Evolutionary conservation across 805 yeast species (phyloP), one percentile per base, ranked within the genome.

Genomic region (Candida pini): DNA sequence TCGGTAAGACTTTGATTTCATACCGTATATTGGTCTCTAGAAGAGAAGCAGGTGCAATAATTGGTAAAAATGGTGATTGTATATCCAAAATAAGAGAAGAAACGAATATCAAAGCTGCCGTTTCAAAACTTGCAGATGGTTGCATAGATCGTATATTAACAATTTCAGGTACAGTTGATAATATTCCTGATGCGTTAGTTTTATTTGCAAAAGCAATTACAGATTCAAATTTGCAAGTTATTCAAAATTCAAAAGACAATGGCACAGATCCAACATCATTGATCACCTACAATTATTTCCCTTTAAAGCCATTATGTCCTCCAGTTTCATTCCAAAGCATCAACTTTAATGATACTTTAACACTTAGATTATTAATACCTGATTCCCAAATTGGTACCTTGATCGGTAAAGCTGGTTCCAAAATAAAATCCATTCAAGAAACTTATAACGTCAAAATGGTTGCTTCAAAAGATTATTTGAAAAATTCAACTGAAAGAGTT

Each of bases 1-100:
- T 56, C 6, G 55, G 53, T 10, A 51, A 51, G 33, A 42, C 56
- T 4, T 41, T 58, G 22, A 58, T 63, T 25, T 59, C 64, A 8
- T 65, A 49, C 54, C 63, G 88, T 39, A 72, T 86, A 1, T 68
- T 88, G 19, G 82, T 88, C 14, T 78, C 92, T 2, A 74, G 88
- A 36, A 82, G 81, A 53, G 96, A 88, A 58, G 89, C 95, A 9
- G 96, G 96, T 13, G 83, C 87, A 41, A 76, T 88, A 42, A 88
- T 88, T 48, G 96, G 96, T 35, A 82, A 82, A 45, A 81, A 76
- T 44, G 96, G 96, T 30, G 67, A 71, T 32, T 81, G 81, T 36
- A 87, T 88, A 40, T 82, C 88, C 36, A 69, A 73, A 23, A 75
- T 88, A 30, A 70, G 96, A 45, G 86, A 76, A 32, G 73, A 73